Base-by-base conservation (phyloP, 192 early-diverging fungal species). In the Entomortierella parvispora region DNA sequence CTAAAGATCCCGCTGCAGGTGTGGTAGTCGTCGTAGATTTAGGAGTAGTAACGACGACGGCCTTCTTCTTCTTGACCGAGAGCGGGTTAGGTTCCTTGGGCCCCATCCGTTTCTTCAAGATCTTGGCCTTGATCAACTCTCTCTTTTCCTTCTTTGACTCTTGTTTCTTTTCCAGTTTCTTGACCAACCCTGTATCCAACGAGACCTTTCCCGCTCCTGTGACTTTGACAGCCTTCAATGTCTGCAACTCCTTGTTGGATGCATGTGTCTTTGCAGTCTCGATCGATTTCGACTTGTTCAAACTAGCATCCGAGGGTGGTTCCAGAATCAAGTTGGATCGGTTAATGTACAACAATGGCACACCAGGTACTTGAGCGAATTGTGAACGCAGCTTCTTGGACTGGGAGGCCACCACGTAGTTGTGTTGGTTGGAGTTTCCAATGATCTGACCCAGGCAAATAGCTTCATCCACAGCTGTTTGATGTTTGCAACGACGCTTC, bases 321-420 rank as follows among this genome's bases (percentile, higher is more conserved):
- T 97, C 97, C 46, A 99, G 74, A 20, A 97, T 88, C 9, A 96
- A 50, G 3, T 94, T 87, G 32, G 84, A 82, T 43, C 91, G 88
- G 56, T 89, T 93, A 59, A 96, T 88, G 70, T 95, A 91, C 7
- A 99, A 45, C n/a, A 99, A 67, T 6, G 97, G 97, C 1, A 93
- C 91, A 3, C 94, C 97, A 5, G 94, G 87, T 5, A 99, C 81
- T 4, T 65, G 49, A 5, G 91, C 80, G 49, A 99, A 77, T 43
- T 68, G 63, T 22, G 79, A 66, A 17, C 95, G 85, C 40, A 97
- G 82, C 1, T 76, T 69, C 7, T 78, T 65, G 75, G 93, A 91
- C 69, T 99, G 95, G 4, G 90, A 90, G 1, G 94, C 97, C 0
- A 97, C 87, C 34, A 92, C 90, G 56, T 96, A 97, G 76, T 93